A percentile compares a stretch with the other conserved stretches of the same genome.
Conservation (phyloP, 768 basidiomycete genomes). For the Infundibulicybe gibba region DNA sequence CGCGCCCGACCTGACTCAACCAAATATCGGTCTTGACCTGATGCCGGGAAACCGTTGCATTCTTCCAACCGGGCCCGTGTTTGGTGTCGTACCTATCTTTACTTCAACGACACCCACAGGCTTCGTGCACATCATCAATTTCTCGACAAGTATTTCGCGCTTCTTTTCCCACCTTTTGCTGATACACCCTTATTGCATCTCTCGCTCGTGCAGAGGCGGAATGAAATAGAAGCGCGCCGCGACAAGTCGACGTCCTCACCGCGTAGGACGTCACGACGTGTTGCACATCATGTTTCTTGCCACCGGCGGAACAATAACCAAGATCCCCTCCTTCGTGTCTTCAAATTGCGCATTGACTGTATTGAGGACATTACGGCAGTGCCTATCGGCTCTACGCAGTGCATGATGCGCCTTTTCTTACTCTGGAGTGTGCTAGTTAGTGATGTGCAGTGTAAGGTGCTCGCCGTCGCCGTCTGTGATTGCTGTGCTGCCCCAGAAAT, state of each 20-base stretch:
- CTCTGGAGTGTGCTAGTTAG: conserved; percentile 1
- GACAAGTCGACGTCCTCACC: conserved; percentile 99
- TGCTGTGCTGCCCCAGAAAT: conserved; percentile 5
- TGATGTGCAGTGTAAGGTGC: conserved; percentile 65
- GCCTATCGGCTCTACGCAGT: conserved; percentile 94
- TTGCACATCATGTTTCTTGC: conserved; percentile 98
- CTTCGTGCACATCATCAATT: too few species aligned
- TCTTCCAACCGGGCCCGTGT: too few species aligned
- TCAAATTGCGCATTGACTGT: conserved; percentile 96
- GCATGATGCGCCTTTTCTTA: conserved; percentile 71
- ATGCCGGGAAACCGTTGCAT: too few species aligned
- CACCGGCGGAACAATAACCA: conserved; percentile 97
- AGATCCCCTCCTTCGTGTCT: conserved; percentile 98
- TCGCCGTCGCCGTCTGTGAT: conserved; percentile 94
- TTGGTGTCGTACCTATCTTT: too few species aligned
- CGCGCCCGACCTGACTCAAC: too few species aligned
- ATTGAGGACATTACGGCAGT: conserved; percentile 99
- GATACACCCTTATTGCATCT: too few species aligned
- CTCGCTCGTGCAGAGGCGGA: conserved; percentile 66
- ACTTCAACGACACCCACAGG: too few species aligned
- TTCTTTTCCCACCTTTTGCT: too few species aligned
- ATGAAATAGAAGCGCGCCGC: conserved; percentile 99
- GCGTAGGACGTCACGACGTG: conserved; percentile 95
- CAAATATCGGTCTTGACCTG: too few species aligned
- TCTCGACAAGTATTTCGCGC: too few species aligned